phyloP scores from a whole-genome alignment of 768 basidiomycete species.

The Coprinopsis cinerea region DNA sequence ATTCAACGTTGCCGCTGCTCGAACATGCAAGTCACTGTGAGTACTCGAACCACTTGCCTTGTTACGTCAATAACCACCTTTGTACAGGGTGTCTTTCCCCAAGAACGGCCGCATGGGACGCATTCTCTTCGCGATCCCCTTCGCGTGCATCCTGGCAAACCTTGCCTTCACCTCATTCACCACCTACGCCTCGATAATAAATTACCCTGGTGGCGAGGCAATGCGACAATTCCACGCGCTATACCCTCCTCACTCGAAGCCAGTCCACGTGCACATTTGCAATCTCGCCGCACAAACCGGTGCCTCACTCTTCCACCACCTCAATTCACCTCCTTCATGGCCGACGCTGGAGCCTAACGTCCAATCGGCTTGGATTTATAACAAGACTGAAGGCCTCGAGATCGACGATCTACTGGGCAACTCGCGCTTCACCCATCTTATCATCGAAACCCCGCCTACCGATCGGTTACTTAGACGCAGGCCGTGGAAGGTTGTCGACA shows the following conservation, averaged over 20 bases:
- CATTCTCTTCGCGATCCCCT: conserved; percentile 38
- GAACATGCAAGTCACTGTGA: conserved; percentile 60
- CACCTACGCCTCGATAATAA: conserved; percentile 54
- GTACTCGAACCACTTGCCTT: conserved; percentile 18
- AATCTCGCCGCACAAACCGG: conserved; percentile 89
- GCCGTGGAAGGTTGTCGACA: conserved; percentile 39
- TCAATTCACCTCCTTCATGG: conserved; percentile 51
- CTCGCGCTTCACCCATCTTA: conserved; percentile 52
- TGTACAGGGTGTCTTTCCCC: conserved; percentile 36
- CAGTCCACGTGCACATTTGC: conserved; percentile 65
- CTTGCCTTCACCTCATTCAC: conserved; percentile 44
- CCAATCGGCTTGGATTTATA: conserved; percentile 55
- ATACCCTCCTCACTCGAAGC: not conserved
- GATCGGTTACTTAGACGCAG: conserved; percentile 13
- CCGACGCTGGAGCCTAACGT: conserved; percentile 10
- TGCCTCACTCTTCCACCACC: conserved; percentile 80
- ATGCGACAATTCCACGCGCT: conserved; percentile 52
- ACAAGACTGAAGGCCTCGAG: conserved; percentile 72
- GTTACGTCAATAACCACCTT: not conserved
- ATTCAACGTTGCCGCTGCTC: conserved; percentile 74
- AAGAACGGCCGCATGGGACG: conserved; percentile 44
- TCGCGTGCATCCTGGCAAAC: conserved; percentile 51
- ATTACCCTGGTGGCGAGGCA: conserved; percentile 89
- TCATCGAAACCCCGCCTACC: conserved; percentile 42
- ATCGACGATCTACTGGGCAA: conserved; percentile 32